These are phyloP conservation scores for Tuctoria greenei DNA, from an alignment of 176 grass and related monocot species.

Conservation along the genomic window DNA sequence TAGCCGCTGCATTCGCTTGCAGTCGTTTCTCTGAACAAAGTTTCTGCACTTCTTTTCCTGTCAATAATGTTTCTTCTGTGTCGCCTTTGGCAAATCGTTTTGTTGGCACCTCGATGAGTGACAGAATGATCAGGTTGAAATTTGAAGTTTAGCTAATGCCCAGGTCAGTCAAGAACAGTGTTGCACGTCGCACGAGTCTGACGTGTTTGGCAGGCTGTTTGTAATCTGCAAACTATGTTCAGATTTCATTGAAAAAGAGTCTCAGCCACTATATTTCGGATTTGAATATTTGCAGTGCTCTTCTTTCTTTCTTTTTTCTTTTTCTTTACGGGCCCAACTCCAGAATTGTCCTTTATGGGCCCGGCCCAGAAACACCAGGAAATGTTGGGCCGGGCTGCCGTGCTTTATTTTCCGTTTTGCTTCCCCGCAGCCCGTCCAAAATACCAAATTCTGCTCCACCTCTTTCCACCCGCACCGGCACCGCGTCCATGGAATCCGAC, in stretches of 20 bases:
- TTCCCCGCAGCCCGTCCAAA: not conserved
- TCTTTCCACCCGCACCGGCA: not conserved
- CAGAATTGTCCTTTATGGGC: not conserved
- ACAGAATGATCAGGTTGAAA: not conserved
- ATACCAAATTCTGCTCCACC: not conserved
- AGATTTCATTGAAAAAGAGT: no score
- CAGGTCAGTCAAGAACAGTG: not conserved
- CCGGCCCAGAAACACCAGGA: not conserved
- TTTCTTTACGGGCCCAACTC: not conserved
- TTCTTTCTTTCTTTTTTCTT: not conserved
- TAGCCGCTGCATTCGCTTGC: conserved; percentile 19
- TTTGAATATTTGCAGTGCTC: no score
- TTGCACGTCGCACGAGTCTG: no score
- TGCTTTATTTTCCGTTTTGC: not conserved
- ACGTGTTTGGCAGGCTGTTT: no score
- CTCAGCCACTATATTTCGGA: no score
- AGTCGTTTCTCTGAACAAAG: conserved; percentile 47
- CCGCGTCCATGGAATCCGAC: conserved; percentile 69
- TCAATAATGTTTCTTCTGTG: not conserved
- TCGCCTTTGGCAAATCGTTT: not conserved
- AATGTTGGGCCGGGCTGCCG: not conserved
- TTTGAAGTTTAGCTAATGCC: not conserved
- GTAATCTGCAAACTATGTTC: no score
- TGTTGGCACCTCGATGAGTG: not conserved
- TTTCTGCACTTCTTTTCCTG: not conserved